Conservation (phyloP, 1,284 basidiomycete species). For the Calocybe gambosa region DNA sequence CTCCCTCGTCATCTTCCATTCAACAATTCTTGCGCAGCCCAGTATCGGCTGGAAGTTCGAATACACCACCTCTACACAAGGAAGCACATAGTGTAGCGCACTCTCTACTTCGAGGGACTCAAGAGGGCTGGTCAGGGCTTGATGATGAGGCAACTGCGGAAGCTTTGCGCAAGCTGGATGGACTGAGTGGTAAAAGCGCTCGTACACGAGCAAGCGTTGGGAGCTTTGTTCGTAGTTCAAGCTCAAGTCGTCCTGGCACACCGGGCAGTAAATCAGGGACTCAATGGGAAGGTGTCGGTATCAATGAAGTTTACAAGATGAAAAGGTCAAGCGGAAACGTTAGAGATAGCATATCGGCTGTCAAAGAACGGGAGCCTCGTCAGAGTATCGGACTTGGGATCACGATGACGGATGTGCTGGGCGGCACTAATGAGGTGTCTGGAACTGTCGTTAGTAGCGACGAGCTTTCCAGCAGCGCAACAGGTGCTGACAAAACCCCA, state of each 20-base stretch:
- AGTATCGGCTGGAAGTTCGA: conserved; percentile 36
- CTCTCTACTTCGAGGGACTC: conserved; percentile 70
- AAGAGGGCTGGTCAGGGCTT: conserved; percentile 80
- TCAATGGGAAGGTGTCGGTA: conserved; percentile 63
- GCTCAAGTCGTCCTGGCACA: conserved; percentile 70
- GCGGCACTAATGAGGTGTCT: conserved; percentile 33
- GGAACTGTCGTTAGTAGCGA: conserved; percentile 45
- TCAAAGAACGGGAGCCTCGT: conserved; percentile 37
- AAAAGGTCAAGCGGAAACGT: conserved; percentile 44
- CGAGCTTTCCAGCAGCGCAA: conserved; percentile 37
- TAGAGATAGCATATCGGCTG: conserved; percentile 28
- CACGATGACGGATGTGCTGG: conserved; percentile 26
- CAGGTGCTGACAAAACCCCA: conserved; percentile 52
- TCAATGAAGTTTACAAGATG: conserved; percentile 39
- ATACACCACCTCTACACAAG: conserved; percentile 39
- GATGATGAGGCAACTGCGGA: conserved; percentile 88
- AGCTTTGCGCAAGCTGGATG: conserved; percentile 90
- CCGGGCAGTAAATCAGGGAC: conserved; percentile 51
- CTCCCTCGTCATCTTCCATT: conserved; percentile 80
- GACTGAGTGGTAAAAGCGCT: conserved; percentile 71
- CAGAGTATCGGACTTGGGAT: conserved; percentile 34
- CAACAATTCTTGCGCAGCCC: conserved; percentile 73
- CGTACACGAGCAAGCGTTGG: conserved; percentile 61
- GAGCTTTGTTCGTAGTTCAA: conserved; percentile 54
- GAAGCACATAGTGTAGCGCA: conserved; percentile 66